A percentile compares a stretch with the other conserved stretches of the same genome.
phyloP scores from a whole-genome alignment of 768 basidiomycete genomes.

The Pleurotus pulmonarius region DNA sequence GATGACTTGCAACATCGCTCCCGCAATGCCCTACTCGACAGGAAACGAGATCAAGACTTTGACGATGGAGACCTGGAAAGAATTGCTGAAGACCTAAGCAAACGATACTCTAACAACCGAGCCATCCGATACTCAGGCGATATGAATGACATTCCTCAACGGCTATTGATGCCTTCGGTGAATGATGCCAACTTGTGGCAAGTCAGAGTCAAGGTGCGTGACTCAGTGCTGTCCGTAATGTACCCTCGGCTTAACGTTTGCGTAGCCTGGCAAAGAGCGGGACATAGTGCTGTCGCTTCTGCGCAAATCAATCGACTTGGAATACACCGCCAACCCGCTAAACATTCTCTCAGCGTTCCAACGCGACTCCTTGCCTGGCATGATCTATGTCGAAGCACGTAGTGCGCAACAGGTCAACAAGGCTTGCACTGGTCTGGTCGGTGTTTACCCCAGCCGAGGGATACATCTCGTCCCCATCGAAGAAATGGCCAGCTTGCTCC shows the following conservation, averaged over 20 bases:
- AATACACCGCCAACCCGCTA: slow-evolving; percentile 74
- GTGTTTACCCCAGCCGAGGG: slow-evolving; percentile 82
- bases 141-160: slow-evolving; percentile 90
- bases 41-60: slow-evolving; percentile 62
- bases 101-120: slow-evolving; percentile 63
- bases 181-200: slow-evolving; percentile 97
- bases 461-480: slow-evolving; percentile 88
- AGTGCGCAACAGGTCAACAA: slow-evolving; percentile 81
- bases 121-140: slow-evolving; percentile 83
- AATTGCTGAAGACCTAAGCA: slow-evolving; percentile 77
- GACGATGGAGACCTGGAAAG: slow-evolving; percentile 79
- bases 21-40: slow-evolving; percentile 55
- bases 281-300: slow-evolving; percentile 94
- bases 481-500: slow-evolving; percentile 95
- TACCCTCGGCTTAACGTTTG: neutral
- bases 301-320: slow-evolving; percentile 85
- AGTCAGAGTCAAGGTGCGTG: slow-evolving; percentile 81
- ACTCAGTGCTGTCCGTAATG: neutral
- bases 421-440: slow-evolving; percentile 88
- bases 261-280: slow-evolving; percentile 84
- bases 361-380: slow-evolving; percentile 90
- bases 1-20: slow-evolving; percentile 45
- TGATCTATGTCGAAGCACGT: slow-evolving; percentile 95
- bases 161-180: slow-evolving; percentile 93
- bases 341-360: slow-evolving; percentile 93